Base-by-base conservation (phyloP, 768 basidiomycete species). In the Collybia sp. region DNA sequence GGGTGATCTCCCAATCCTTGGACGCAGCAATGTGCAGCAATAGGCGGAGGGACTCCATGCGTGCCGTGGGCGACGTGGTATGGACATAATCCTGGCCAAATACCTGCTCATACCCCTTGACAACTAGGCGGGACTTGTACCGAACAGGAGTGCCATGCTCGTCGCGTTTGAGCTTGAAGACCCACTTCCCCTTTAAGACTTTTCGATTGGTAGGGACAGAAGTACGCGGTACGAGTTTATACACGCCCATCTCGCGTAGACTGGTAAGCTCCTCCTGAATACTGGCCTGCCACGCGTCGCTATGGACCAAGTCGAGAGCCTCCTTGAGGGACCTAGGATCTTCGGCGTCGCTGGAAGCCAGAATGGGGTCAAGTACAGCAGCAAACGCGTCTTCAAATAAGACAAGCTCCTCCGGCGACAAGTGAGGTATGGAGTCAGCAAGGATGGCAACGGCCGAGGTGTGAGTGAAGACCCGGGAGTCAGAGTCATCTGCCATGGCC, bases 61-160 rank as follows among this genome's bases (percentile, higher is more conserved):
- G 48, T 5, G 58, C 63, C 3, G 56, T 58, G 0, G 67, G 62
- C 2, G 64, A 50, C 11, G 56, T 59, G 0, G 60, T 61, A 12
- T 59, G 38, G 34, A 38, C 39, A 48, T 55, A 63, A 45, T 65
- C 59, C 25, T 53, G 17, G 12, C 63, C 58, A 1, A 41, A 45
- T 2, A 62, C 48, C 42, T 70, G 69, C 0, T 57, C 42, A 52
- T 55, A 67, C 0, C 70, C 68, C 18, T 58, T 54, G 1, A 67
- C 62, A 18, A 60, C 56, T 13, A 66, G 57, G 5, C 68, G 45
- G 0, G 67, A 72, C 45, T 72, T 71, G 50, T 66, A 60, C 1
- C 57, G 45, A 2, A 35, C 35, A 15, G 65, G 44, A 0, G 41
- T 48, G 15, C 68, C 65, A 6, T 42, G 12, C 10, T 36, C 48